Base-by-base conservation (phyloP, 2,329 filamentous ascomycete species). In the Fusarium neocosmosporiellum region DNA sequence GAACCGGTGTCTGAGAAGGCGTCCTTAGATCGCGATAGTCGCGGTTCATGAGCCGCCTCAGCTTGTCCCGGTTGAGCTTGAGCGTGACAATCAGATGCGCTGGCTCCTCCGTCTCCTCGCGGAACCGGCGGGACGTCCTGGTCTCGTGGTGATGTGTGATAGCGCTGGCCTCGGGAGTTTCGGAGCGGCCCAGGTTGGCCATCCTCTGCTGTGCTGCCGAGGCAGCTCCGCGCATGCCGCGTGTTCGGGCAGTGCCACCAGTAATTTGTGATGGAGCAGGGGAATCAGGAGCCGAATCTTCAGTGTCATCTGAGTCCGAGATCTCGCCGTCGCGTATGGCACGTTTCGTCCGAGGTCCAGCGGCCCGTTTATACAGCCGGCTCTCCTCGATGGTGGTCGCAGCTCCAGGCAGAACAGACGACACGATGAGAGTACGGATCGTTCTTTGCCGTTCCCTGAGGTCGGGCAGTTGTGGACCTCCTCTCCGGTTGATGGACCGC, bases 361-460 rank as follows among this genome's bases (percentile, higher is more conserved):
- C 89, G 22, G 92, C 88, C 60, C 93, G 90, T 84, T 98, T 98
- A 85, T 93, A 97, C 7, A 98, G 87, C 50, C 94, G 90, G 78
- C 94, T 97, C 50, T 96, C 94, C 70, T 98, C 95, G 53, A 97
- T 85, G 4, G 89, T 89, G 63, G 90, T 85, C 6, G 93, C 96
- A 6, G 94, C 94, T 27, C 96, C 96, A 18, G 96, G 96, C 66
- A 99, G 89, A 22, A 97, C 95, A 4, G 94, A 95, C 11, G 96
- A 98, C 2, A 99, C 94, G 60, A 98, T 89, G 74, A 98, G 88
- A 0, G 96, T 98, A 54, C 96, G 91, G 65, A 98, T 96, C 1
- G 96, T 98, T 59, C 96, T 91, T 83, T 96, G 96, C 63, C 95
- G 90, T 77, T 99, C 96, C 81, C 97, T 98, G 66, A 99, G 90